These are phyloP conservation scores for Termitomyces sp. DNA, from an alignment of 768 basidiomycete genomes.

Conservation along the genomic window DNA sequence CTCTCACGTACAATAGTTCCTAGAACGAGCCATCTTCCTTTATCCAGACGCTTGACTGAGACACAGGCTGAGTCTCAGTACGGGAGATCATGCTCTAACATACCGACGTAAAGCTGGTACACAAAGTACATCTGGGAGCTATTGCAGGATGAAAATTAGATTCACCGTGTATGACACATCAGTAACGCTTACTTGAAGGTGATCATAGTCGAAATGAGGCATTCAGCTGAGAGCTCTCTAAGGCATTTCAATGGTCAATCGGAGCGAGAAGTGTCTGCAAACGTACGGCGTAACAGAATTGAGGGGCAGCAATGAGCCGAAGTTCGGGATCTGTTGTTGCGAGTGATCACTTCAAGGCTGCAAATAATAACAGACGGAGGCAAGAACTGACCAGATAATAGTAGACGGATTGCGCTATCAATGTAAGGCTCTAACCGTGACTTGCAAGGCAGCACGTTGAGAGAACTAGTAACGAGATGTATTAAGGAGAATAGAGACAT, in stretches of 20 bases:
- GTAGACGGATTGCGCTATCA: slow-evolving; percentile 36
- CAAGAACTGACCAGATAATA: slow-evolving; percentile 39
- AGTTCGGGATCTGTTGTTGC: slow-evolving; percentile 33
- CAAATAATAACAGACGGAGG: not conserved
- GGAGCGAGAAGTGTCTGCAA: slow-evolving; percentile 7
- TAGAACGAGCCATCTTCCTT: slow-evolving; percentile 22
- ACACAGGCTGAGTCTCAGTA: not conserved
- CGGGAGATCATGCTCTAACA: not conserved
- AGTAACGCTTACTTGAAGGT: slow-evolving; percentile 33
- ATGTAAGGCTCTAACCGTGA: no score
- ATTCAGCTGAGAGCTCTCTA: slow-evolving; percentile 36
- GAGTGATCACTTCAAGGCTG: not conserved
- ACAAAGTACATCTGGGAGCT: slow-evolving; percentile 29
- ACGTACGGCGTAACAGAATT: slow-evolving; percentile 32
- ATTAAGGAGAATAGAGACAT: no score
- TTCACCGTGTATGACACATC: not conserved
- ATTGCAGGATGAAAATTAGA: not conserved
- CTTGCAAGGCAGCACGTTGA: no score
- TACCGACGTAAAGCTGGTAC: slow-evolving; percentile 32
- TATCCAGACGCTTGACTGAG: slow-evolving; percentile 21
- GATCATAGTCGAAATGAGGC: slow-evolving; percentile 34
- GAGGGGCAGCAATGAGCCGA: slow-evolving; percentile 32
- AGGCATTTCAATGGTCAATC: not conserved
- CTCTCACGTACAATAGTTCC: slow-evolving; percentile 19
- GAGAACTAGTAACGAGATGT: no score